phyloP scores from a whole-genome alignment of 2,329 filamentous ascomycete species.

The Trichoderma sp. region DNA sequence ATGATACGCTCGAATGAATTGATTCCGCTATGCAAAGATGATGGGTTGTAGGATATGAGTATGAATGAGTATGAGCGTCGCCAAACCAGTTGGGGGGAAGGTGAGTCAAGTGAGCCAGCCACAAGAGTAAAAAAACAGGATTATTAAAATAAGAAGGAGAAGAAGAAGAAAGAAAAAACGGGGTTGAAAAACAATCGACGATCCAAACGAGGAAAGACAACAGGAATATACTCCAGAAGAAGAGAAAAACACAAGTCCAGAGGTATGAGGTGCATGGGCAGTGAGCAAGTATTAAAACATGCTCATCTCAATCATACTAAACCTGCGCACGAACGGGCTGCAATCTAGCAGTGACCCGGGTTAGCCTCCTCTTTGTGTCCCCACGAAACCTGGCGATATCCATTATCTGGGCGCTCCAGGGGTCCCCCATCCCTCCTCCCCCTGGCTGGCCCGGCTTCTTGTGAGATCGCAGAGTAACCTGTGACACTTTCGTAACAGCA shows the following conservation, averaged over 20 bases:
- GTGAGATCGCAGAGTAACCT: conserved; percentile 29
- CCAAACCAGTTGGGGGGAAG: neutral
- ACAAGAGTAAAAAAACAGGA: conserved; percentile 33
- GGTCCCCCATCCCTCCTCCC: neutral
- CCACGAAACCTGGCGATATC: conserved; percentile 25
- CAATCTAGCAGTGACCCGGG: conserved; percentile 17
- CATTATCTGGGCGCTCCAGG: neutral
- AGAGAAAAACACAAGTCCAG: neutral
- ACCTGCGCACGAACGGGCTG: neutral
- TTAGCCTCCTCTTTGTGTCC: conserved; percentile 23
- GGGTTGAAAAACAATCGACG: neutral
- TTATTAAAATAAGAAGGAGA: conserved; percentile 28
- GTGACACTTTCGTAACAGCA: conserved; percentile 32
- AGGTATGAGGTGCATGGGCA: neutral
- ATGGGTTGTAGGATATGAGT: neutral
- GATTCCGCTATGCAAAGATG: neutral
- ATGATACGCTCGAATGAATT: neutral
- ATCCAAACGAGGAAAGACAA: neutral
- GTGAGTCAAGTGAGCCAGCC: conserved; percentile 31
- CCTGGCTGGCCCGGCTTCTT: conserved; percentile 3
- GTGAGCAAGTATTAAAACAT: conserved; percentile 20
- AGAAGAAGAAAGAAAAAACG: neutral
- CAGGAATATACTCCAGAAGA: neutral
- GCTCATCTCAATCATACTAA: conserved; percentile 3
- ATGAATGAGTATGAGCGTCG: neutral